Conservation (phyloP, 2,329 filamentous ascomycete species). For the Fusarium beomiforme region DNA sequence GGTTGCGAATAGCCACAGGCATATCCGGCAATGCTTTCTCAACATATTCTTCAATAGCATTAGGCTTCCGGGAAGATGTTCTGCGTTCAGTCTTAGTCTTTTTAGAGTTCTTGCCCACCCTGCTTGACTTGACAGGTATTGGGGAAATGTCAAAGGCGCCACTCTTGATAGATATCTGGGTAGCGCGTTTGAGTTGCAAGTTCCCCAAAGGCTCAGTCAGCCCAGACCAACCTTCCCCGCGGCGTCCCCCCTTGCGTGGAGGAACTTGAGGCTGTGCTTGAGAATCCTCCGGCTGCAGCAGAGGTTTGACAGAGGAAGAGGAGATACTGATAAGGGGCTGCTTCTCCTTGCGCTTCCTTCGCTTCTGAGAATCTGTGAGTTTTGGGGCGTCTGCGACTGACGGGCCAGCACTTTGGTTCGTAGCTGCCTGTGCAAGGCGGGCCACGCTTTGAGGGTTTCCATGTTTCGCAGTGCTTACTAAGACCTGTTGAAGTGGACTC, state of each 20-base stretch:
- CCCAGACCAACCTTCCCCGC: not conserved
- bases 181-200: constrained; percentile 15
- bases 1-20: constrained; percentile 37
- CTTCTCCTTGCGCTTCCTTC: too few species aligned
- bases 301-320: too few species aligned
- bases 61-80: not conserved
- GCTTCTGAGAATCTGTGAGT: too few species aligned
- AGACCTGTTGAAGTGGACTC: not conserved
- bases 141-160: not conserved
- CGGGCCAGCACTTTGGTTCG: not conserved
- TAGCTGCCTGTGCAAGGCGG: not conserved
- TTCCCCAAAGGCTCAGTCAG: not conserved
- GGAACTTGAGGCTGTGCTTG: not conserved
- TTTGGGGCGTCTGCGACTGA: not conserved
- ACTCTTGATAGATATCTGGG: not conserved
- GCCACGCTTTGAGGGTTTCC: not conserved
- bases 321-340: too few species aligned
- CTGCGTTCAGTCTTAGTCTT: not conserved
- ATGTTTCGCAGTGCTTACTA: not conserved
- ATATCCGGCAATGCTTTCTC: constrained; percentile 7
- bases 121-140: not conserved
- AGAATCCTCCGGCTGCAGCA: too few species aligned
- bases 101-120: constrained; percentile 7
- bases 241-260: not conserved
- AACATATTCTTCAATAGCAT: not conserved